These are phyloP conservation scores for Cercospora nicotianae DNA, from an alignment of 2,329 filamentous ascomycete genomes.

Conservation along the genomic window DNA sequence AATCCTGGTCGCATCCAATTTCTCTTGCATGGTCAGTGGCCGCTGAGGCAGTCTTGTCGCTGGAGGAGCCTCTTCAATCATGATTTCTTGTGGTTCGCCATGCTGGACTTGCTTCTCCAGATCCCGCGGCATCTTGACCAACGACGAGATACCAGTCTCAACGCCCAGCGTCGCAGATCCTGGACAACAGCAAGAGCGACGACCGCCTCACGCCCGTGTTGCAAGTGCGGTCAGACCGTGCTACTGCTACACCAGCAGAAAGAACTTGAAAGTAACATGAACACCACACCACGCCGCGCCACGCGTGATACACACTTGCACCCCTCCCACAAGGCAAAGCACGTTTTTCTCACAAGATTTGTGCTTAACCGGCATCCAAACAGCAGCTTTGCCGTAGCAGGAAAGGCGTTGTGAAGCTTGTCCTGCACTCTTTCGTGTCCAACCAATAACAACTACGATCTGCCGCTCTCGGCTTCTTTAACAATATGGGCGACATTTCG, in stretches of 20 bases:
- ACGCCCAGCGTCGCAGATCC: neutral
- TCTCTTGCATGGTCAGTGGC: conserved; percentile 35
- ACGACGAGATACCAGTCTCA: neutral
- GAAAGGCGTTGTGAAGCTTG: conserved; percentile 3
- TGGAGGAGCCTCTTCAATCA: conserved; percentile 1
- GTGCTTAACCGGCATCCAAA: neutral
- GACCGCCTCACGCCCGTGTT: neutral
- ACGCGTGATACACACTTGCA: neutral
- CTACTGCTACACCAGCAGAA: neutral
- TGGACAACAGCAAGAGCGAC: neutral
- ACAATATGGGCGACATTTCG: neutral
- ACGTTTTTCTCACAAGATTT: conserved; percentile 6
- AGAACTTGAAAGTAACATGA: neutral
- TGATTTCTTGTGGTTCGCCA: conserved; percentile 26
- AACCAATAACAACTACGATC: neutral
- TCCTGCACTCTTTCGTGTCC: neutral
- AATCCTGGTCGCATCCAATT: conserved; percentile 31
- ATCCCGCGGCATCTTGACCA: conserved; percentile 23
- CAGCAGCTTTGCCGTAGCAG: neutral
- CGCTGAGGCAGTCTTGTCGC: conserved; percentile 23
- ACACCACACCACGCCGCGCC: neutral
- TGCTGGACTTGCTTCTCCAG: conserved; percentile 25
- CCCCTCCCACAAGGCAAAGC: neutral
- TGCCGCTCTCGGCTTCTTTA: neutral
- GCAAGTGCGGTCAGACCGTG: neutral